A percentile compares a stretch with the other conserved stretches of the same genome.
Evolutionary conservation across 2,329 filamentous ascomycete species (phyloP).

Genomic region (Botrytis aclada): DNA sequence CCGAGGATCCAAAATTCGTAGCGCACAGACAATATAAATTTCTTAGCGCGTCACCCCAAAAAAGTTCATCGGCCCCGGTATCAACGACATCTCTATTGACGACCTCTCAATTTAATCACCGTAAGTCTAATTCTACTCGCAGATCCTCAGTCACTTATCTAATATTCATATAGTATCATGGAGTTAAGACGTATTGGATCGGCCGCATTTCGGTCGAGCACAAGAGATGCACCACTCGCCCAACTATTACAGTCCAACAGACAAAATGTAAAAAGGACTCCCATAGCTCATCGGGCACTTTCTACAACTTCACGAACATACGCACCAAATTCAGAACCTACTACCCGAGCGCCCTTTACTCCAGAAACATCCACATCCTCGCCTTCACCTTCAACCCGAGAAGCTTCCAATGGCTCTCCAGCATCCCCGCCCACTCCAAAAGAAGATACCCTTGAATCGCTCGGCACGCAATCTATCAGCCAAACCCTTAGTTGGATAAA

Average conservation of each 20-base stretch:
- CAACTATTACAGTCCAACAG: not conserved
- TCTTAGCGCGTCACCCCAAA: slow-evolving; percentile 18
- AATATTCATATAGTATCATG: slow-evolving; percentile 32
- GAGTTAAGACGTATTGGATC: slow-evolving; percentile 35
- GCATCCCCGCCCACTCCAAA: slow-evolving; percentile 9
- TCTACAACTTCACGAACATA: slow-evolving; percentile 8
- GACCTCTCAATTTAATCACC: slow-evolving; percentile 19
- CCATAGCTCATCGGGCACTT: not conserved
- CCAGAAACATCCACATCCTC: not conserved
- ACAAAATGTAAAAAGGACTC: slow-evolving; percentile 3
- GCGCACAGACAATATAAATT: slow-evolving; percentile 16
- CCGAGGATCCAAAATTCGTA: slow-evolving; percentile 2
- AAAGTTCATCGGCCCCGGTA: slow-evolving; percentile 10
- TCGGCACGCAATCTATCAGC: not conserved
- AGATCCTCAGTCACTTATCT: slow-evolving; percentile 16
- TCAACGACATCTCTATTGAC: slow-evolving; percentile 28
- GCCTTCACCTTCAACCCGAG: not conserved
- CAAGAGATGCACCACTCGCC: not conserved
- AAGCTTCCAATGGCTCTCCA: not conserved
- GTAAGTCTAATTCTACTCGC: slow-evolving; percentile 25
- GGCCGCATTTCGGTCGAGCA: slow-evolving; percentile 2
- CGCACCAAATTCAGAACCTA: not conserved
- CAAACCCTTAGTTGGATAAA: not conserved
- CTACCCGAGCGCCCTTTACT: not conserved
- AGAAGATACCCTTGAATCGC: slow-evolving; percentile 16